Evolutionary conservation across 257 asterid species (phyloP), one percentile per base, ranked within the genome.

Genomic region (Primulina eburnea): DNA sequence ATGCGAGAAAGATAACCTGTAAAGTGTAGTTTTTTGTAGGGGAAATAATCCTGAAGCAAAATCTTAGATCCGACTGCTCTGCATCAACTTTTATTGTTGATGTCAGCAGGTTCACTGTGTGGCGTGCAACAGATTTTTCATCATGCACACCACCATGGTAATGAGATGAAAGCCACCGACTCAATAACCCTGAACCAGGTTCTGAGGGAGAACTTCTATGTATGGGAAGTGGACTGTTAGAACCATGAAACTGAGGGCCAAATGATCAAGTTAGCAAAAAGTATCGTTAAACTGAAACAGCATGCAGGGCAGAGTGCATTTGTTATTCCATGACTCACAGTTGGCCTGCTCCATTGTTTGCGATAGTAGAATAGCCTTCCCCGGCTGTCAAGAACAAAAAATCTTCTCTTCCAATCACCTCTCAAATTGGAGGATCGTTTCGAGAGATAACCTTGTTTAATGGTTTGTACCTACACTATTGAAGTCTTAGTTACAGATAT

Each of bases 371-470:
- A 90, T 34, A 90, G 79, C 89, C 82, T 90, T 79, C 96, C 96
- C 70, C 92, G 76, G 82, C 80, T 85, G 74, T 85, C 90, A 71
- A 90, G 96, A 79, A 90, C 88, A 76, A 90, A 90, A 76, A 84
- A 90, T 72, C 96, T 84, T 83, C 96, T 90, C 86, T 90, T 90
- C 96, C 96, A 90, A 80, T 90, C 95, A 75, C 95, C 96, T 78
- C 96, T 86, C 78, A 90, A 69, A 77, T 79, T 90, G 74, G 93
- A 88, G 63, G 96, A 89, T 66, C 95, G 86, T 73, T 89, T 88
- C 28, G 87, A 84, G 71, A 87, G 89, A 79, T 87, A 87, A 47
- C 89, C 92, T 79, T 85, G 96, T 75, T 86, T 87, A 69, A 90
- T 88, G 76, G 96, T 88, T 86, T 90, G 95, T 76, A 90, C 89